Base-by-base conservation (phyloP, 345 rosid genomes). In the Salix caprea region DNA sequence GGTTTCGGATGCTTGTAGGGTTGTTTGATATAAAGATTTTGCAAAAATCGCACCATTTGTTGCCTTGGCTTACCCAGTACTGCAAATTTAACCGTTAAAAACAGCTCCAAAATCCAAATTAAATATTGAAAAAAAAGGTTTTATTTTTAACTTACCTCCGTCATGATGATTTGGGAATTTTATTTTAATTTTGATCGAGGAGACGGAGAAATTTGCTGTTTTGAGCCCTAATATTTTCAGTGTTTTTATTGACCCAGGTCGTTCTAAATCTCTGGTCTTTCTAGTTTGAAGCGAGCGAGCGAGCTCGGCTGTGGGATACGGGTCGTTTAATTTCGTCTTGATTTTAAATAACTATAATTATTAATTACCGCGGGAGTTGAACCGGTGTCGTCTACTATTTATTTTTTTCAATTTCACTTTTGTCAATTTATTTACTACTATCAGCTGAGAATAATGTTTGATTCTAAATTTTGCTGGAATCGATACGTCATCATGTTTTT, bases 21-120 rank as follows among this genome's bases (percentile, higher is more conserved):
- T 93, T 91, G 79, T 91, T 93, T 60, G 97, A 84, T 65, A 92
- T 73, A 80, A 77, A 95, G 61, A 95, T 90, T 84, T 95, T 95
- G 90, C 99, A 95, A 86, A 90, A 90, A 42, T 95, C 97, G 40
- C 99, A 95, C 98, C 97, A 95, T 86, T 95, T 91, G 68, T 95
- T 95, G 23, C 98, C 98, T 81, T 95, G 98, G 72, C 98, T 93
- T 42, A 95, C 98, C 99, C 99, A 91, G 82, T 86, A 95, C 99
- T 95, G 82, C 18, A 69, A 30, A 24, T 28, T 30, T 48, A 74
- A 28, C 37, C 70, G 3, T 34, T 36, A n/a, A 52, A 37, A 23
- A 15, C 15, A 60, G 23, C 7, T 58, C 32, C 34, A 74, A 16
- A 18, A 24, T 1, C 44, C 30, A 28, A 60, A 61, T 21, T 14